Evolutionary conservation across 805 yeast genomes (phyloP), one percentile per base, ranked within the genome.

Genomic region (Starmerella floris): DNA sequence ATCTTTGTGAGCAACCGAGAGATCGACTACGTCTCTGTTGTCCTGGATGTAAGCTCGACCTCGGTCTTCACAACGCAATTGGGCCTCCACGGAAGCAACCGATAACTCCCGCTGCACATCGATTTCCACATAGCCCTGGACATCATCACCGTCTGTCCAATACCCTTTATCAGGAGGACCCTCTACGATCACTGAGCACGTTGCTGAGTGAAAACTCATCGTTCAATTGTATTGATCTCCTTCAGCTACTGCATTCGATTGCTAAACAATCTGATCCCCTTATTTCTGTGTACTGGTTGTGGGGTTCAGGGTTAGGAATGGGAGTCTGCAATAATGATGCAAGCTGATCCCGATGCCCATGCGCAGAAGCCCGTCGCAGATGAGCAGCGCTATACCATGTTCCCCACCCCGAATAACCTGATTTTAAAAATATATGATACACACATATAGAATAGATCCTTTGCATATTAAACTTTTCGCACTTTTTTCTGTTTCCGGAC

Each of bases 11-110:
- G 32, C 38, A 2, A 37, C 30, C 2, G 44, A 26, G 9, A 44
- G 23, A 22, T 44, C 48, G 5, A 42, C 35, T 8, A 40, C 42
- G 10, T 43, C 47, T 16, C 20, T 32, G 21, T 32, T 21, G 5
- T 44, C 44, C 3, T 35, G 30, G 10, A 13, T 13, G 20, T 30
- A 40, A 2, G 35, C 35, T n/a, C 44, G 38, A 16, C 44, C 48
- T 8, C 44, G 43, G 13, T 46, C 50, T 23, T 39, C 45, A 32
- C 50, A 43, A n/a, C 25, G 9, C 27, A 46, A 22, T 19, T 34
- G 45, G 11, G 43, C 43, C 20, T 33, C 40, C 8, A 46, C 32
- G 5, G 42, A 35, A 17, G 35, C 42, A 3, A 43, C 45, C 9
- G 41, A 31, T 4, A 43, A 16, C 9, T 46, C 50, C 3, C 50